Evolutionary conservation across 192 early-diverging fungal genomes (phyloP), one percentile per base, ranked within the genome.

Genomic region (Linnemannia exigua): DNA sequence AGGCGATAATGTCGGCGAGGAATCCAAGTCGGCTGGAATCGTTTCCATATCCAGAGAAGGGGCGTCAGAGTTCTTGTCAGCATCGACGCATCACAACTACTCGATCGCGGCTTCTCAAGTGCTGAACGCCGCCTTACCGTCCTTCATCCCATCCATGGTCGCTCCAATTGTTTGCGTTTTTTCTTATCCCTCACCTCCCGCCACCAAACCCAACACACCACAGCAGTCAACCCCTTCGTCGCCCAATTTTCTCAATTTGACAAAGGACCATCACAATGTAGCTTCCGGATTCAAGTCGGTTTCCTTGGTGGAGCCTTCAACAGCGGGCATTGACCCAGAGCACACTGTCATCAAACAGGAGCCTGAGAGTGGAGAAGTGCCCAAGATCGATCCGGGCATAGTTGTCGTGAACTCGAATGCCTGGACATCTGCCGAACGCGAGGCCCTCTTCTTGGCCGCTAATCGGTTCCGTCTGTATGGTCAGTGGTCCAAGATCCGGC

Each of bases 91-190:
- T n/a, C 77, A 85, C 83, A 79, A 79, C 44, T 85, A 85, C 44
- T 72, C 77, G 0, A 79, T 22, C 15, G 74, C 77, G 0, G 83
- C 77, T 1, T 71, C 83, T 7, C 83, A 85, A 54, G 83, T 85
- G 11, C 31, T 85, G 67, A 70, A 16, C 17, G 83, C 83, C 1
- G 77, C 83, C 25, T 35, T 85, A 0, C 82, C 83, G 8, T 85
- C 83, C 5, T 85, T 85, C 48, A 79, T 85, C 38, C 83, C 83
- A 0, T 85, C 83, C 54, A 79, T 84, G 82, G 83, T 85, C 17
- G 77, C 83, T n/a, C 83, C 83, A 9, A 85, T 85, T 41, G 83
- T 85, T 36, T 85, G 83, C 20, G 83, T 85, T 12, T 85, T 85
- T 52, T 79, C 83, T 0, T 85, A 85, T 54, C 77, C 77, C 1